Percentiles rank a stretch among this genome's conserved stretches.
Evolutionary conservation across 2,329 filamentous ascomycete species (phyloP).

Genomic region (Arthrobotrys sphaeroides): DNA sequence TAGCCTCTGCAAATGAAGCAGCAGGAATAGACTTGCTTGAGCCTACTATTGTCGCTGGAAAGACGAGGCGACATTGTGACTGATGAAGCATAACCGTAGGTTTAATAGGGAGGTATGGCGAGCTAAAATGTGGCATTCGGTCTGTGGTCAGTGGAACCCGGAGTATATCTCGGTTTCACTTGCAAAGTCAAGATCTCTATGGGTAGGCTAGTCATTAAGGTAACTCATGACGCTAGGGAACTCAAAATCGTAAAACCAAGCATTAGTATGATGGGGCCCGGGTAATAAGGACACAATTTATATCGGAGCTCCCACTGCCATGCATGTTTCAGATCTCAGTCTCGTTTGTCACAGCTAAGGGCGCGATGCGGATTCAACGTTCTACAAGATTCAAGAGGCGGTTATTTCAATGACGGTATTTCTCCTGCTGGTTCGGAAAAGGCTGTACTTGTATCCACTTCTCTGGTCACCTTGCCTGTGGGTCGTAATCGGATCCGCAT

Average conservation of each 20-base stretch:
- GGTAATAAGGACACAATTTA: not conserved
- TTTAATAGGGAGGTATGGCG: not conserved
- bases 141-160: not conserved
- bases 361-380: slow-evolving; percentile 17
- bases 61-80: not conserved
- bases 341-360: not conserved
- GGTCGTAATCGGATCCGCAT: not conserved
- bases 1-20: not conserved
- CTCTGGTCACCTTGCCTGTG: not conserved
- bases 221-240: slow-evolving; percentile 4
- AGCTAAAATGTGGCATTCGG: not conserved
- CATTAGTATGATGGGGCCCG: not conserved
- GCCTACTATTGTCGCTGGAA: not conserved
- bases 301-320: slow-evolving; percentile 19
- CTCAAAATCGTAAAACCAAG: slow-evolving; percentile 1
- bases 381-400: not conserved
- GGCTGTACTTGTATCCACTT: not conserved
- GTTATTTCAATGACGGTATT: not conserved
- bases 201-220: not conserved
- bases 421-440: not conserved
- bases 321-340: slow-evolving; percentile 24
- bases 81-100: not conserved
- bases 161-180: not conserved
- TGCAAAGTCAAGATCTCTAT: not conserved
- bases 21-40: not conserved